phyloP scores from a whole-genome alignment of 2,329 filamentous ascomycete genomes.

The Apiospora sp. region DNA sequence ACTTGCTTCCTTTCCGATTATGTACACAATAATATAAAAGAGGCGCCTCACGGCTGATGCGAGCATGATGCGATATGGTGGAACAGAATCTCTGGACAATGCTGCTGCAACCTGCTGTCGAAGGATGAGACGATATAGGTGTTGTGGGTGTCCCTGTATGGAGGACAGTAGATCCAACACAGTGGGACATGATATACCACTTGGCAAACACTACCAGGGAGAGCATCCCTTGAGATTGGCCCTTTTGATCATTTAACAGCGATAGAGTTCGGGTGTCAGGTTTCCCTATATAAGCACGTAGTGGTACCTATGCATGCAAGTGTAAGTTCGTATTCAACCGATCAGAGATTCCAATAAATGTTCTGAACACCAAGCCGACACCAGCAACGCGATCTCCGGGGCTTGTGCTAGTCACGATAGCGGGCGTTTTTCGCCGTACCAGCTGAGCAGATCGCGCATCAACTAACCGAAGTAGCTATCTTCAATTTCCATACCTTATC shows the following conservation, averaged over 20 bases:
- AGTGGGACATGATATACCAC: neutral
- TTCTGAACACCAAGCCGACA: neutral
- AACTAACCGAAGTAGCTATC: neutral
- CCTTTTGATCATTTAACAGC: neutral
- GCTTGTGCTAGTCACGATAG: neutral
- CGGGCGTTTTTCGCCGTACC: neutral
- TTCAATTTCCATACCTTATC: constrained; percentile 11
- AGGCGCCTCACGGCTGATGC: neutral
- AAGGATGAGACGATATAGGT: constrained; percentile 14
- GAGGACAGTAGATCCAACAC: neutral
- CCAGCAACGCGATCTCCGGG: constrained; percentile 8
- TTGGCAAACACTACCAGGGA: neutral
- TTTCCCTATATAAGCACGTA: neutral
- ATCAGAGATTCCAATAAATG: neutral
- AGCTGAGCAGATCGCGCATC: neutral
- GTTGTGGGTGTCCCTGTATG: neutral
- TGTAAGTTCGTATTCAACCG: neutral
- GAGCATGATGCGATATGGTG: neutral
- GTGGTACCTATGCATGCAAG: neutral
- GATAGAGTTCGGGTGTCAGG: neutral
- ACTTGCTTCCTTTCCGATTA: neutral
- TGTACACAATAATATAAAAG: neutral
- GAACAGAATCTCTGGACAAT: neutral
- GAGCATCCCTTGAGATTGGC: neutral
- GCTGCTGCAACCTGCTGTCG: neutral